Conservation (phyloP, 495 filamentous ascomycete species). For the Annulohypoxylon maeteangense region DNA sequence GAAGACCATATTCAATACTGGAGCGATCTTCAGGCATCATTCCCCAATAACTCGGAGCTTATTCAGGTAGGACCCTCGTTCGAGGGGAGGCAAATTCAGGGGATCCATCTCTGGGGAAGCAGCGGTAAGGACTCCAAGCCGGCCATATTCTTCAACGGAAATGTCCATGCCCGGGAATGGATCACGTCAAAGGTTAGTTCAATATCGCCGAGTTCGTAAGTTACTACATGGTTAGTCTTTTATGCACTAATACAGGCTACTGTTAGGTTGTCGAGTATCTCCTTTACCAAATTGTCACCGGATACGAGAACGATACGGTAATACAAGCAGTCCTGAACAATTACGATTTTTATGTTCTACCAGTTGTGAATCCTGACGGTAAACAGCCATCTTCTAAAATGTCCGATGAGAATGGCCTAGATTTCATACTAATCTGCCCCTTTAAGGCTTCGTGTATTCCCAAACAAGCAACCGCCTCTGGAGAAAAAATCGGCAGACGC, state of each 20-base stretch:
- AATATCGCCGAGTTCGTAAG: neutral
- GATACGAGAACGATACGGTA: constrained; percentile 55
- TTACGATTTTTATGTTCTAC: constrained; percentile 72
- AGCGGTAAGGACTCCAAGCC: constrained; percentile 65
- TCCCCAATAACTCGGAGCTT: constrained; percentile 63
- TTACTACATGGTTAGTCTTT: neutral
- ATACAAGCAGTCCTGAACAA: constrained; percentile 62
- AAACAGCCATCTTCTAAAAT: constrained; percentile 23
- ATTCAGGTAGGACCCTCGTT: constrained; percentile 62
- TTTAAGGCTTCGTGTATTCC: constrained; percentile 67
- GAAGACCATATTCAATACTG: constrained; percentile 66
- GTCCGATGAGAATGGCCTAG: neutral
- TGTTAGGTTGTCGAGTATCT: constrained; percentile 64
- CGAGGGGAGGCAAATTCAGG: constrained; percentile 63
- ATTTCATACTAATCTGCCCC: neutral
- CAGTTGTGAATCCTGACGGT: constrained; percentile 72
- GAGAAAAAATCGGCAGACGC: constrained; percentile 70
- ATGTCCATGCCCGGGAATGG: constrained; percentile 74
- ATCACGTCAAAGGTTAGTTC: constrained; percentile 62
- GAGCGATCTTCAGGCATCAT: constrained; percentile 59
- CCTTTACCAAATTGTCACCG: constrained; percentile 62
- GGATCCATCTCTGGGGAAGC: constrained; percentile 69
- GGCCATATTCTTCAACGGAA: constrained; percentile 69
- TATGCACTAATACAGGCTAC: neutral
- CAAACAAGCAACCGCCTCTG: constrained; percentile 69